These are phyloP conservation scores for Cercospora brassicicola DNA, from an alignment of 2,329 filamentous ascomycete genomes.

Conservation along the genomic window DNA sequence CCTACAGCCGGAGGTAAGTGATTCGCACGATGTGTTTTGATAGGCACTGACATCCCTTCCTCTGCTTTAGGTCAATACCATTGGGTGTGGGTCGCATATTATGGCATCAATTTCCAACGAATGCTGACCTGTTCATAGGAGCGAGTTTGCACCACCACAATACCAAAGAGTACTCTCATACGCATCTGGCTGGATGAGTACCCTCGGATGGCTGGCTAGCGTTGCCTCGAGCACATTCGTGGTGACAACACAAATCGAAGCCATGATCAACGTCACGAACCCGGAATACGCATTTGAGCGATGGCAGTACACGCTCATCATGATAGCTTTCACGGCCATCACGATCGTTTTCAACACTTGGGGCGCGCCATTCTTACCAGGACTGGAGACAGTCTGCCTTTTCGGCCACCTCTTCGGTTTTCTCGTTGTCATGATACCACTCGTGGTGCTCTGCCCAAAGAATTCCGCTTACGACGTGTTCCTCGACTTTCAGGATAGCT, in stretches of 20 bases:
- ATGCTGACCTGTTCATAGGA: slow-evolving; percentile 8
- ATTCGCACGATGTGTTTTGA: background rate
- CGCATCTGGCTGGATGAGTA: slow-evolving; percentile 29
- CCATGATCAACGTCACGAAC: slow-evolving; percentile 39
- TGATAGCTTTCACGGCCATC: slow-evolving; percentile 41
- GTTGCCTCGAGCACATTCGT: slow-evolving; percentile 40
- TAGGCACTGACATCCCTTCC: slow-evolving; percentile 20
- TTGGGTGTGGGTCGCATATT: slow-evolving; percentile 30
- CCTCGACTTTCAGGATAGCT: slow-evolving; percentile 31
- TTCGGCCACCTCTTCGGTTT: slow-evolving; percentile 37
- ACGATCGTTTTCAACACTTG: slow-evolving; percentile 36
- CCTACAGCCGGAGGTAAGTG: slow-evolving; percentile 35
- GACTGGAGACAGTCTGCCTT: slow-evolving; percentile 43
- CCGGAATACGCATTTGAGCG: slow-evolving; percentile 32
- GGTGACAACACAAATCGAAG: slow-evolving; percentile 41
- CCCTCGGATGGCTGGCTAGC: slow-evolving; percentile 33
- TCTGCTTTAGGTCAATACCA: slow-evolving; percentile 36
- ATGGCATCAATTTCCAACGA: background rate
- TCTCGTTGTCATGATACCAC: slow-evolving; percentile 36
- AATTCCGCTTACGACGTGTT: slow-evolving; percentile 38
- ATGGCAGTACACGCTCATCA: slow-evolving; percentile 37
- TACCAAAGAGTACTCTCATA: slow-evolving; percentile 35
- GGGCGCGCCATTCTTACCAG: slow-evolving; percentile 38
- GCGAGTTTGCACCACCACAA: slow-evolving; percentile 37
- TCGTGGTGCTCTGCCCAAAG: slow-evolving; percentile 36